A percentile compares a stretch with the other conserved stretches of the same genome.
These are phyloP conservation scores for Globisporangium alternatum DNA, from an alignment of 352 stramenopile species.

Conservation along the genomic window DNA sequence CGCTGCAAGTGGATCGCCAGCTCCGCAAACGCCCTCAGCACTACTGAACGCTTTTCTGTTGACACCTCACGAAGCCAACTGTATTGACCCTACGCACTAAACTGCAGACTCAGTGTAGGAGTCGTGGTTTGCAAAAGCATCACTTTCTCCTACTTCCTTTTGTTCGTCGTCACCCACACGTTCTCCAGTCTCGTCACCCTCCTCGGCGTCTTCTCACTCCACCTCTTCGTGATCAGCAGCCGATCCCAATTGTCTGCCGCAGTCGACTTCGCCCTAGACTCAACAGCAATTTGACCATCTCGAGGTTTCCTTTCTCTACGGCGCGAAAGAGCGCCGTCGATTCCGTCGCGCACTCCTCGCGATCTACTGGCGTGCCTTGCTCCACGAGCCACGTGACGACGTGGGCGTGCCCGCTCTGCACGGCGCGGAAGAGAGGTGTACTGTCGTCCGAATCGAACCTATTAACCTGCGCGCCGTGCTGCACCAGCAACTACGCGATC, in stretches of 20 bases:
- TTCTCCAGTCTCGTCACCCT: neutral
- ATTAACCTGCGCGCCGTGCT: neutral
- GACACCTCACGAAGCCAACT: too few species aligned
- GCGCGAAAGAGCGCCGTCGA: neutral
- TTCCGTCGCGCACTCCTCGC: neutral
- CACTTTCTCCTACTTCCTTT: too few species aligned
- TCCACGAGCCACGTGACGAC: neutral
- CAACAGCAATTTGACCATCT: conserved; percentile 5
- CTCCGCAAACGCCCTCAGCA: too few species aligned
- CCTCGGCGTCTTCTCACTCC: neutral
- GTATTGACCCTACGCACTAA: too few species aligned
- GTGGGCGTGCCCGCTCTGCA: neutral
- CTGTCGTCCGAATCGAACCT: neutral
- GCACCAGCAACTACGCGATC: neutral
- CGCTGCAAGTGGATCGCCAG: too few species aligned
- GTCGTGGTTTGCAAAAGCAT: too few species aligned
- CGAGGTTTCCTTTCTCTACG: neutral
- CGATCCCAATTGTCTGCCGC: too few species aligned
- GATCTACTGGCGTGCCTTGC: neutral
- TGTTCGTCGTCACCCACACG: too few species aligned
- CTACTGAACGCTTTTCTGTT: too few species aligned
- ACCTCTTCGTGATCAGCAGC: neutral
- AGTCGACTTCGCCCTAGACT: neutral
- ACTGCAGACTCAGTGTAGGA: too few species aligned
- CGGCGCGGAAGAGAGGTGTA: conserved; percentile 2